Base-by-base conservation (phyloP, 2,329 filamentous ascomycete genomes). In the Fusarium vanettenii region DNA sequence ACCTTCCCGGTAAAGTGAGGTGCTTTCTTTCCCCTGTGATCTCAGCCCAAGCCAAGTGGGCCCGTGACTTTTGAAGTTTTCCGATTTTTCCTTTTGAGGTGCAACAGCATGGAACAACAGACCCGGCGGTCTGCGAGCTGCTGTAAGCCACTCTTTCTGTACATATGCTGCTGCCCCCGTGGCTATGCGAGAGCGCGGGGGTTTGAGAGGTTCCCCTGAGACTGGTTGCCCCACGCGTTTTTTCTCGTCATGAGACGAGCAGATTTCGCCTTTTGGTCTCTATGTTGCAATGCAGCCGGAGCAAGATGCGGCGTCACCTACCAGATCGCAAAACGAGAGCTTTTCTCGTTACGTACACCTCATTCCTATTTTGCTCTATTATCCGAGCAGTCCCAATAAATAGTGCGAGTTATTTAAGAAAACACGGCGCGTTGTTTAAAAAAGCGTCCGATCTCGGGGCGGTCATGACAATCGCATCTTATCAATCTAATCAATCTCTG, bases 401-500 rank as follows among this genome's bases (percentile, higher is more conserved):
- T 66, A 70, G 72, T 75, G 72, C 64, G 72, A 69, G 37, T 45
- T 45, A 45, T 9, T 69, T 66, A 43, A 69, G 56, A 69, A 60
- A 39, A 66, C 72, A 72, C 72, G 64, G 72, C 33, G 60, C 43
- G 66, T 45, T 67, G 31, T 27, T 48, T 29, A 25, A 22, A 16
- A 27, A 29, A 66, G 52, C 43, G 60, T 74, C 72, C 72, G 72
- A 73, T 70, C 50, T 74, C 72, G 72, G 72, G 65, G 33, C 14
- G 20, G 20, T 29, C 60, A 48, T 73, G 66, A 67, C 60, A 74
- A 66, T 75, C 70, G 61, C 70, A 75, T 75, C 73, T 75, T 75
- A 75, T 75, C 73, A 75, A 75, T 75, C 72, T 74, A 70, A 74
- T 74, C 72, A 70, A 74, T 74, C 72, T 74, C 59, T 66, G 33